Conservation (phyloP, 257 asterid species). For the Nicotiana undulata region DNA sequence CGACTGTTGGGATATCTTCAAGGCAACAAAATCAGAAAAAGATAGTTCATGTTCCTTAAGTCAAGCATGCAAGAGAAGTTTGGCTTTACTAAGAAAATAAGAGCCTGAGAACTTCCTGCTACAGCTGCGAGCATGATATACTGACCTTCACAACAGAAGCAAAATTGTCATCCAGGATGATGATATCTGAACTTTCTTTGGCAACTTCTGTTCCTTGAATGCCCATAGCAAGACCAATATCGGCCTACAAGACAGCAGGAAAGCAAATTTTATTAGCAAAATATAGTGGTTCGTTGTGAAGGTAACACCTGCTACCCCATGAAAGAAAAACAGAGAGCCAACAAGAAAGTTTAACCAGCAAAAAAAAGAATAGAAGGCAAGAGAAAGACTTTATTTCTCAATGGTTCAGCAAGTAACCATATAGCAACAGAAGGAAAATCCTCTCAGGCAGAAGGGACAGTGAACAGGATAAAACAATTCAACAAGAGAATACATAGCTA, state of each 20-base stretch:
- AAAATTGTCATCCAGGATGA: slow-evolving; percentile 89
- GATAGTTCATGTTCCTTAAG: background rate
- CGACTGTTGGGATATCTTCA: background rate
- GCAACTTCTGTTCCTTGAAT: slow-evolving; percentile 98
- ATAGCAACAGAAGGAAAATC: background rate
- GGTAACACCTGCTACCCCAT: background rate
- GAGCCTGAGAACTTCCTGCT: background rate
- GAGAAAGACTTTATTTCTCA: background rate
- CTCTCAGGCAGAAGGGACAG: background rate
- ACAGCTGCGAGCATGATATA: background rate
- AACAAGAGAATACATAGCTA: background rate
- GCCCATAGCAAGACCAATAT: slow-evolving; percentile 99
- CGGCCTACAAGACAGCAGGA: slow-evolving; percentile 51
- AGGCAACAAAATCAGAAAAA: background rate
- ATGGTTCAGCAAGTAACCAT: background rate
- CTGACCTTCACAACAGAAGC: slow-evolving; percentile 93
- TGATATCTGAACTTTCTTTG: slow-evolving; percentile 96
- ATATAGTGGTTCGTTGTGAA: background rate
- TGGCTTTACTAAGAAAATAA: background rate
- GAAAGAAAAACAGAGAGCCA: background rate
- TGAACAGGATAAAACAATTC: background rate
- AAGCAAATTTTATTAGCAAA: slow-evolving; percentile 1
- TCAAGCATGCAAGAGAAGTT: background rate
- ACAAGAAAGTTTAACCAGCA: background rate
- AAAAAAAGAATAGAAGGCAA: background rate